These are phyloP conservation scores for Carex littledalei DNA, from an alignment of 176 grass and related monocot genomes.

Conservation along the genomic window DNA sequence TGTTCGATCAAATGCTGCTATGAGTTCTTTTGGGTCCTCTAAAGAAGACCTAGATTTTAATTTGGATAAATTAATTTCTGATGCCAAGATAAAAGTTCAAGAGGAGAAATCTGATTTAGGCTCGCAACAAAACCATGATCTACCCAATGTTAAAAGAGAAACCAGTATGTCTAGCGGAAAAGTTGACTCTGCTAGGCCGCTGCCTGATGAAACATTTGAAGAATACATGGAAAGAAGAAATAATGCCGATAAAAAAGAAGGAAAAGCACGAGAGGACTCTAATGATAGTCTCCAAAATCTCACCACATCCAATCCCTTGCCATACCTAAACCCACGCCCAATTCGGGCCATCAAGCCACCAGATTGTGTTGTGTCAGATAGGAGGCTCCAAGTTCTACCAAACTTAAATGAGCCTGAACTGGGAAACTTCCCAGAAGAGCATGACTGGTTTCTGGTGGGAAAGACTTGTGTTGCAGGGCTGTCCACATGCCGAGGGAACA, in stretches of 20 bases:
- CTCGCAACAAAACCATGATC: neutral
- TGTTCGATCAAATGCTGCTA: neutral
- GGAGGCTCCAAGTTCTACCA: slow-evolving; percentile 35
- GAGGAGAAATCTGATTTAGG: slow-evolving; percentile 15
- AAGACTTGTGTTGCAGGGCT: slow-evolving; percentile 58
- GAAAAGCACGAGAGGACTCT: neutral
- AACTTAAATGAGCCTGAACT: slow-evolving; percentile 50
- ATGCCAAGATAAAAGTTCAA: neutral
- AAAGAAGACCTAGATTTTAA: slow-evolving; percentile 1
- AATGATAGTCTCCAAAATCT: slow-evolving; percentile 12
- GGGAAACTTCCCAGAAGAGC: slow-evolving; percentile 58
- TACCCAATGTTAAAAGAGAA: neutral
- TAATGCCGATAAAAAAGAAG: neutral
- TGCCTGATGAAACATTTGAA: neutral
- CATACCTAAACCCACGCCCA: slow-evolving; percentile 67
- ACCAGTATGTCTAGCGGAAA: neutral
- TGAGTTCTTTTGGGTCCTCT: neutral
- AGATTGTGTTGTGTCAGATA: slow-evolving; percentile 13
- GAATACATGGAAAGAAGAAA: neutral
- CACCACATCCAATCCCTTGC: slow-evolving; percentile 36
- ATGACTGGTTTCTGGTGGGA: slow-evolving; percentile 65
- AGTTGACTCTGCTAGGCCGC: neutral
- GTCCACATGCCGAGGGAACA: slow-evolving; percentile 67
- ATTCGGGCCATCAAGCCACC: slow-evolving; percentile 43
- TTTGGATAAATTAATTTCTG: neutral